These are phyloP conservation scores for Agrocybe pediades DNA, from an alignment of 768 basidiomycete genomes.

Conservation along the genomic window DNA sequence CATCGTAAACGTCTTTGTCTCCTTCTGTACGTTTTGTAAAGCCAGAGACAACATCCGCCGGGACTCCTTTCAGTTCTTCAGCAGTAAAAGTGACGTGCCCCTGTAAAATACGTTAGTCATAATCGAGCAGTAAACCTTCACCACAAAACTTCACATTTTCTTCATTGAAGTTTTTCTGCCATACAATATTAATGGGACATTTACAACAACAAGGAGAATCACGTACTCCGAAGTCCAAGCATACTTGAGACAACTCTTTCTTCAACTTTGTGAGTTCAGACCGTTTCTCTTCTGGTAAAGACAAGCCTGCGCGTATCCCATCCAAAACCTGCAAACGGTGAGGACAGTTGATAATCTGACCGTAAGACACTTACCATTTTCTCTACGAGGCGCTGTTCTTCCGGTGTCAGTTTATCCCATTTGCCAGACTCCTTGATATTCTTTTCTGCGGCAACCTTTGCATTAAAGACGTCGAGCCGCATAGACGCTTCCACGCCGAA, in stretches of 20 bases:
- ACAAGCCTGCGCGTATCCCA: constrained; percentile 78
- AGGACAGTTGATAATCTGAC: background rate
- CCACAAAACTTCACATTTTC: constrained; percentile 58
- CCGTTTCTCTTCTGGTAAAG: constrained; percentile 64
- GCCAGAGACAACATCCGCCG: constrained; percentile 76
- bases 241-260: constrained; percentile 77
- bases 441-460: constrained; percentile 68
- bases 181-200: background rate
- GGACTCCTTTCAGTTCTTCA: constrained; percentile 81
- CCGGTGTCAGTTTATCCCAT: constrained; percentile 62
- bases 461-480: constrained; percentile 79
- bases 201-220: background rate
- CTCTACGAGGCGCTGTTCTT: constrained; percentile 78
- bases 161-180: constrained; percentile 87
- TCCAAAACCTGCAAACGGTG: constrained; percentile 55
- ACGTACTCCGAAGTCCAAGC: constrained; percentile 78
- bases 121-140: background rate
- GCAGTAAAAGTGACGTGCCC: constrained; percentile 62
- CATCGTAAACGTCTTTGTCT: constrained; percentile 61
- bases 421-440: constrained; percentile 64
- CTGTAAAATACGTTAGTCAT: constrained; percentile 31
- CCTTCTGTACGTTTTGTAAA: constrained; percentile 67
- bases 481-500: constrained; percentile 78
- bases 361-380: constrained; percentile 52
- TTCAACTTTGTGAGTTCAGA: constrained; percentile 58